Evolutionary conservation across 2,329 filamentous ascomycete genomes (phyloP), one percentile per base, ranked within the genome.

Genomic region (Fusarium oxysporum): DNA sequence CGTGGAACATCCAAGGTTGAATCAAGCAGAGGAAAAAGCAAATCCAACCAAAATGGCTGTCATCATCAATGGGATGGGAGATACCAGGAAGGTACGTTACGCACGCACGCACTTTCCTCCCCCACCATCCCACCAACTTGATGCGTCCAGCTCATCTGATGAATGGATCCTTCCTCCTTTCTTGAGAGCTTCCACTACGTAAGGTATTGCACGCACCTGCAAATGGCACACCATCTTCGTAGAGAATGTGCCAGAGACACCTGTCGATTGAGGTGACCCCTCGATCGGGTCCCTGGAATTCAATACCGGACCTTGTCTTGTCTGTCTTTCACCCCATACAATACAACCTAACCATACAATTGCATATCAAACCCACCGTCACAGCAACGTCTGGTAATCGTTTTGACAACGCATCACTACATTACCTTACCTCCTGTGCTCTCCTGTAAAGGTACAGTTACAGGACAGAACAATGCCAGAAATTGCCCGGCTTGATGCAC

Each of bases 391-490:
- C 71, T 82, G 79, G 81, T 72, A 70, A 70, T 78, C 73, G 76
- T 79, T 77, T 82, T 87, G 86, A 86, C 85, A 87, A 86, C 85
- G 82, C 84, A 87, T 86, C 85, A 85, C 79, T 82, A 78, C 79
- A 78, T 79, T 74, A 70, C 68, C n/a, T 79, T 75, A 68, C 70
- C 23, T 54, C 50, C 50, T 70, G 65, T 70, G 43, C 58, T 70
- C 59, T 69, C 40, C 51, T 70, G 59, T 69, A 56, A 54, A 69
- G 47, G 51, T 69, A 68, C 60, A 69, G 47, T 70, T 70, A 37
- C 65, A 70, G 59, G 51, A 51, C 38, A 25, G 58, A 57, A 43
- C 28, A 69, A 51, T 58, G 68, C 47, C 63, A 65, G 40, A 74
- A 74, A 75, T 70, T 74, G 71, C 73, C 77, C 76, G 77, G 77